These are phyloP conservation scores for Zoysia matrella DNA, from an alignment of 202 grass and related monocot genomes.

Conservation along the genomic window DNA sequence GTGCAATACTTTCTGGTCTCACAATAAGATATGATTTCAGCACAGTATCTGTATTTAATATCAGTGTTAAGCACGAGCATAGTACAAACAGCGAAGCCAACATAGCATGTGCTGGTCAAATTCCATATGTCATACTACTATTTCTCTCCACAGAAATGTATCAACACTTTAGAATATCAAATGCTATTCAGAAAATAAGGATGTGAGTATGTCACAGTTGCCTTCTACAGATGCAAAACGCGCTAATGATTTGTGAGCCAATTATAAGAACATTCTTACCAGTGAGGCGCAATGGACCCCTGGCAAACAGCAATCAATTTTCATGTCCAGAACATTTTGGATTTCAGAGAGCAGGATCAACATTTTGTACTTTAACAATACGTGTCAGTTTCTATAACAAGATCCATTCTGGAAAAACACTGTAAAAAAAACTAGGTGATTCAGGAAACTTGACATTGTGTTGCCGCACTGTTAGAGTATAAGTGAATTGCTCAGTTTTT, in stretches of 20 bases:
- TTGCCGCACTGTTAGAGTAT: too few species aligned
- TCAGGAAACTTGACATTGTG: background rate
- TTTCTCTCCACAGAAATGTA: background rate
- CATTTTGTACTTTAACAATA: background rate
- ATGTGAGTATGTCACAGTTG: too few species aligned
- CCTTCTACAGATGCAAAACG: background rate
- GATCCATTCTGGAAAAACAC: background rate
- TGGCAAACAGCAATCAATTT: background rate
- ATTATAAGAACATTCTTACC: background rate
- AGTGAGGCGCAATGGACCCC: background rate
- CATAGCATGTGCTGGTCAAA: background rate
- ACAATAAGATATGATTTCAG: background rate
- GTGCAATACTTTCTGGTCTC: background rate
- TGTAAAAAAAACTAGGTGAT: background rate
- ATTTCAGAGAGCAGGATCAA: background rate
- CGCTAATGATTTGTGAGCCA: background rate
- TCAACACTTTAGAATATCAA: background rate
- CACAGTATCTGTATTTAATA: background rate
- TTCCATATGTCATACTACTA: background rate
- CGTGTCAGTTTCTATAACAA: background rate
- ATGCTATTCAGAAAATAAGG: background rate
- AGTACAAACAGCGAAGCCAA: background rate
- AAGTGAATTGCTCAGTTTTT: too few species aligned
- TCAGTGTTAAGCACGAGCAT: background rate
- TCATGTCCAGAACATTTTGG: background rate